Conservation (phyloP, 2,329 filamentous ascomycete species). For the Scleromitrula shiraiana region DNA sequence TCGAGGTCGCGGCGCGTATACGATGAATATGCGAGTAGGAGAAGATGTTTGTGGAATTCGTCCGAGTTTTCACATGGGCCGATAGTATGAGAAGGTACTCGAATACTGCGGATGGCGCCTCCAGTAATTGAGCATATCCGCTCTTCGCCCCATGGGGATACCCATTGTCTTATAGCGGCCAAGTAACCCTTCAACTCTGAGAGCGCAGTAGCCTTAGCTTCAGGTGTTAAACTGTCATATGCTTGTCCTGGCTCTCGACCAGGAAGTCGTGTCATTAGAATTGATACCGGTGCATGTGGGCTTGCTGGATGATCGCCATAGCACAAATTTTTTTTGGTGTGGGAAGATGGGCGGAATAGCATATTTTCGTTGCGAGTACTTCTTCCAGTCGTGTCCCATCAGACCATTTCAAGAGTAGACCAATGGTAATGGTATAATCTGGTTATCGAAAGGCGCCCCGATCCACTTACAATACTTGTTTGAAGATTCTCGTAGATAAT, state of each 20-base stretch:
- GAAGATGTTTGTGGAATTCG: conserved; percentile 19
- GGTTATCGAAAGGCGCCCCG: too few relatives aligned
- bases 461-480: too few relatives aligned
- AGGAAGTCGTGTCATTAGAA: conserved; percentile 35
- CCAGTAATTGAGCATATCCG: conserved; percentile 16
- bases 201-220: conserved; percentile 29
- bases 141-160: conserved; percentile 19
- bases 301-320: conserved; percentile 29
- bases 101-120: conserved; percentile 17
- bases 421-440: too few relatives aligned
- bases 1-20: conserved; percentile 1
- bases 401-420: too few relatives aligned
- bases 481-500: too few relatives aligned
- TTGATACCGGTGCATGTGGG: conserved; percentile 28
- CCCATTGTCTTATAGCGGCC: conserved; percentile 31
- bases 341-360: conserved; percentile 30
- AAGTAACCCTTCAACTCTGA: conserved; percentile 31
- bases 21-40: conserved; percentile 11
- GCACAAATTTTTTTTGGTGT: conserved; percentile 30
- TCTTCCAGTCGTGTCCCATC: too few relatives aligned
- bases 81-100: conserved; percentile 15
- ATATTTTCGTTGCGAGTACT: conserved; percentile 32
- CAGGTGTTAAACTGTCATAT: conserved; percentile 22
- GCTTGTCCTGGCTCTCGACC: conserved; percentile 29
- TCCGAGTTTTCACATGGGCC: conserved; percentile 16